A percentile compares a stretch with the other conserved stretches of the same genome.
These are phyloP conservation scores for Hebeloma cylindrosporum DNA, from an alignment of 768 basidiomycete species.

Conservation along the genomic window DNA sequence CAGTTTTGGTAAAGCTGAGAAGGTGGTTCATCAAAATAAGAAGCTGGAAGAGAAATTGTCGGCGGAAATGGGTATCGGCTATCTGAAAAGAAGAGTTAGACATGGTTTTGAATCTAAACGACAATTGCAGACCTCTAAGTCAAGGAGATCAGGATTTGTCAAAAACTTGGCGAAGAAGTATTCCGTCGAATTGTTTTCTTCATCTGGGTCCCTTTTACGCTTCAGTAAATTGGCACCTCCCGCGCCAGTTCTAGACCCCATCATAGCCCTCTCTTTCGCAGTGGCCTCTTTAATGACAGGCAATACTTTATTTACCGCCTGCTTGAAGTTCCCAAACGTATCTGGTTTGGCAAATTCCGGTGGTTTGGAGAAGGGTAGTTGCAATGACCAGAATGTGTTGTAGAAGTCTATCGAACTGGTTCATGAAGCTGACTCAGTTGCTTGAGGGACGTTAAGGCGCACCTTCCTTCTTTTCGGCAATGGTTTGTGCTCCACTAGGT, in stretches of 20 bases:
- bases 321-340: conserved; percentile 64
- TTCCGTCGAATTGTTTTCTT: conserved; percentile 57
- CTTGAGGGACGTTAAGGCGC: background rate
- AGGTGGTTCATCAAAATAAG: conserved; percentile 78
- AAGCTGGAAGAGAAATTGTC: conserved; percentile 86
- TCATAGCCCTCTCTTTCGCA: conserved; percentile 84
- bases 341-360: conserved; percentile 58
- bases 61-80: conserved; percentile 89
- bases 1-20: conserved; percentile 67
- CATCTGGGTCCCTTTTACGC: conserved; percentile 65
- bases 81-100: conserved; percentile 47
- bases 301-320: conserved; percentile 69
- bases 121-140: conserved; percentile 66
- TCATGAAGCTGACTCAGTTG: background rate
- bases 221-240: conserved; percentile 47
- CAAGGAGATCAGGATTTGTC: conserved; percentile 82
- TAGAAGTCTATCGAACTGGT: conserved; percentile 62
- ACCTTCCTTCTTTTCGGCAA: conserved; percentile 64
- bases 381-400: conserved; percentile 87
- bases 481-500: conserved; percentile 24
- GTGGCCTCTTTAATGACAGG: conserved; percentile 84
- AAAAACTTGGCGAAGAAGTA: conserved; percentile 96
- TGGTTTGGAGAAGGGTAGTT: conserved; percentile 82
- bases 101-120: background rate
- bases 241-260: conserved; percentile 62